Evolutionary conservation across 805 yeast species (phyloP).

Genomic region (Debaryomyces castellii): DNA sequence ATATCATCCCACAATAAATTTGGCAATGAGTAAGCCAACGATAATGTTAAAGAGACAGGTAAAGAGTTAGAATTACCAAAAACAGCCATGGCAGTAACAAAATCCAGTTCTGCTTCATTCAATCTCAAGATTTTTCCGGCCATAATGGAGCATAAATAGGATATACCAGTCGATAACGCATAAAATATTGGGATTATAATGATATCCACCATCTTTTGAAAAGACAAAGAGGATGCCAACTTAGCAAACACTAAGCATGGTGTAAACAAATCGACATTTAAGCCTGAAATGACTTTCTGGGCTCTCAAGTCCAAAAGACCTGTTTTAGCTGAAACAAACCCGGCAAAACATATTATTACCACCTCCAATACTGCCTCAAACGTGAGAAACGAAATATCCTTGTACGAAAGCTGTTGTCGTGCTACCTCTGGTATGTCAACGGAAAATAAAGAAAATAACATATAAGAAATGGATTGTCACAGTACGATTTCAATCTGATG

Average conservation of each 20-base stretch:
- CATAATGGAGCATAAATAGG: conserved; percentile 60
- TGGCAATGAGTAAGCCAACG: conserved; percentile 75
- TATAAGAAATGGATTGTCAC: too few relatives aligned
- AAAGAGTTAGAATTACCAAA: conserved; percentile 94
- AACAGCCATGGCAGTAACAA: conserved; percentile 95
- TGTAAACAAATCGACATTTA: conserved; percentile 90
- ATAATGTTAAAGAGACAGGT: conserved; percentile 86
- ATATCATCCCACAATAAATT: conserved; percentile 74
- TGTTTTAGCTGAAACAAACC: conserved; percentile 76
- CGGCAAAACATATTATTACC: conserved; percentile 80
- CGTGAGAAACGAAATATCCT: conserved; percentile 62
- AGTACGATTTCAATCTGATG: too few relatives aligned
- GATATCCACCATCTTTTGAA: conserved; percentile 76
- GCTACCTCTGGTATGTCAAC: background rate
- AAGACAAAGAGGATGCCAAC: conserved; percentile 61
- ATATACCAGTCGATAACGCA: conserved; percentile 77
- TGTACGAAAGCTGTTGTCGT: conserved; percentile 29
- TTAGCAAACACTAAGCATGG: conserved; percentile 93
- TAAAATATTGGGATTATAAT: conserved; percentile 82
- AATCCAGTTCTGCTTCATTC: conserved; percentile 77
- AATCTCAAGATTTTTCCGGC: conserved; percentile 54
- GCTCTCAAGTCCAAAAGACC: conserved; percentile 69
- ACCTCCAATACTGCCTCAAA: conserved; percentile 92
- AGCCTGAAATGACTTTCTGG: conserved; percentile 72
- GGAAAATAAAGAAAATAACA: background rate